These are phyloP conservation scores for Hymenoscyphus fructigenus DNA, from an alignment of 2,329 filamentous ascomycete species.

Conservation along the genomic window DNA sequence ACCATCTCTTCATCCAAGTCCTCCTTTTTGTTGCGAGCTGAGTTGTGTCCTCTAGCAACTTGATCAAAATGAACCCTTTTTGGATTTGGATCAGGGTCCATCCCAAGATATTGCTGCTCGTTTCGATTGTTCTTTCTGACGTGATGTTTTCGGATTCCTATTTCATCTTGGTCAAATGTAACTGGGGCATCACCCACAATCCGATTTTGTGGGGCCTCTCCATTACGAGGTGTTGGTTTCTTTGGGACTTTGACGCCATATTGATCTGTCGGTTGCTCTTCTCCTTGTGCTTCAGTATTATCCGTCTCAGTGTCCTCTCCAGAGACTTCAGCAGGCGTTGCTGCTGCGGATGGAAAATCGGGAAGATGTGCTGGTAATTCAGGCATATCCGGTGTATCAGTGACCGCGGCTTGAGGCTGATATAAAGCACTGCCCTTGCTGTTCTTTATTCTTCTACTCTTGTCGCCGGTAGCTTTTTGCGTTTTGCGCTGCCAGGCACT, in stretches of 20 bases:
- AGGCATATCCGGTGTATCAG: conserved; percentile 10
- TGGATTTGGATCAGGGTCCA: conserved; percentile 30
- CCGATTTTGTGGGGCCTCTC: conserved; percentile 29
- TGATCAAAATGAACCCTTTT: conserved; percentile 34
- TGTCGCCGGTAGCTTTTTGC: conserved; percentile 15
- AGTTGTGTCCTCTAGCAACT: conserved; percentile 28
- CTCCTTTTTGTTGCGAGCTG: conserved; percentile 29
- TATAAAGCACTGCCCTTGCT: conserved; percentile 17
- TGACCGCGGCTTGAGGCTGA: conserved; percentile 16
- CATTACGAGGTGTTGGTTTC: conserved; percentile 27
- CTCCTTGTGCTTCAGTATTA: conserved; percentile 20
- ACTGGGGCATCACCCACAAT: conserved; percentile 27
- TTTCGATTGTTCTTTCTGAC: conserved; percentile 26
- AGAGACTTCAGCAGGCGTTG: conserved; percentile 24
- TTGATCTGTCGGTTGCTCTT: conserved; percentile 30
- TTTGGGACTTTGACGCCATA: conserved; percentile 33
- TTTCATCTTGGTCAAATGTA: conserved; percentile 33
- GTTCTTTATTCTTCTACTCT: conserved; percentile 17
- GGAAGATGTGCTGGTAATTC: conserved; percentile 3
- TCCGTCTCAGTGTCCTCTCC: conserved; percentile 26
- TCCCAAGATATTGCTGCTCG: conserved; percentile 29
- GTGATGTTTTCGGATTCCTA: conserved; percentile 32
- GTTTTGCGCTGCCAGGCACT: conserved; percentile 10
- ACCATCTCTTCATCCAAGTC: conserved; percentile 33
- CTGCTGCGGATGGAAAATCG: conserved; percentile 22